A percentile compares a stretch with the other conserved stretches of the same genome.
Evolutionary conservation across 208 protist species (phyloP).

Genomic region (Trypanosoma conorhini): DNA sequence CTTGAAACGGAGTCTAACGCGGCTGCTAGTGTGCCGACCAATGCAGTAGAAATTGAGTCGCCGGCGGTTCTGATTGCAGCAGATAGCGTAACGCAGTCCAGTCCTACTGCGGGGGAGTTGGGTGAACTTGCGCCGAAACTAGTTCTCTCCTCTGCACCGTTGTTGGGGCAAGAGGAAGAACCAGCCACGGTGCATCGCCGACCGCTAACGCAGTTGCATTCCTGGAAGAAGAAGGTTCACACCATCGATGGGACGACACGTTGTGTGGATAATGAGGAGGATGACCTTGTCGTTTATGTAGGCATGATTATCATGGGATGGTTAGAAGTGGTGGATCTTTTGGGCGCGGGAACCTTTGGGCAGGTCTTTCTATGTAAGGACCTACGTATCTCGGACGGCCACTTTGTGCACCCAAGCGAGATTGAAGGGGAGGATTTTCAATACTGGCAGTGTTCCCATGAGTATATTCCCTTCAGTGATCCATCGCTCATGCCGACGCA

Average conservation of each 20-base stretch:
- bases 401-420: constrained; percentile 68
- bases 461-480: constrained; percentile 75
- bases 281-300: constrained; percentile 78
- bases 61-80: background rate
- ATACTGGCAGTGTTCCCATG: constrained; percentile 85
- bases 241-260: constrained; percentile 62
- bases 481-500: constrained; percentile 56
- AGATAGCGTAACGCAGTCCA: background rate
- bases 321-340: constrained; percentile 78
- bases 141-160: background rate
- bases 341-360: constrained; percentile 80
- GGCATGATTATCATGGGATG: constrained; percentile 84
- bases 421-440: constrained; percentile 79
- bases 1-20: background rate
- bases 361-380: constrained; percentile 90
- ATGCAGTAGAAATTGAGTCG: background rate
- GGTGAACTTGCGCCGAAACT: background rate
- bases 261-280: constrained; percentile 73
- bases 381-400: constrained; percentile 61
- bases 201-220: constrained; percentile 42
- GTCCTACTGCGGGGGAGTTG: background rate
- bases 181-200: constrained; percentile 28
- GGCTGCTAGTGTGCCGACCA: background rate
- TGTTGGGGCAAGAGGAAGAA: constrained; percentile 1
- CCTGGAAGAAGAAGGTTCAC: constrained; percentile 64